phyloP scores from a whole-genome alignment of 1,139 yeast genomes.

The Ashbya aceris region DNA sequence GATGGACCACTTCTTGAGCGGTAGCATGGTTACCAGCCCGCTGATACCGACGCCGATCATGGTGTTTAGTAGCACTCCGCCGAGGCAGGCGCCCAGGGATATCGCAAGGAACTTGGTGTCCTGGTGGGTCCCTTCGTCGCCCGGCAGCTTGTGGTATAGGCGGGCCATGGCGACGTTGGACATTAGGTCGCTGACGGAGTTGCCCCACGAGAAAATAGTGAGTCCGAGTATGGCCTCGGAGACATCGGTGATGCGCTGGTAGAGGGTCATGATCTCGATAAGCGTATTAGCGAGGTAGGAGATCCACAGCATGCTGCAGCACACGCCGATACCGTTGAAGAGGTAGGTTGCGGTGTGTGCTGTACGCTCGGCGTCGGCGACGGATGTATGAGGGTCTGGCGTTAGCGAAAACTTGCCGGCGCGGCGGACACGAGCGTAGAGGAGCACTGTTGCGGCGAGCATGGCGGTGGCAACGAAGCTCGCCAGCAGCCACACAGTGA shows the following conservation, averaged over 20 bases:
- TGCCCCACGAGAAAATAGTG: conserved; percentile 90
- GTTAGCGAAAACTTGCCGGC: conserved; percentile 19
- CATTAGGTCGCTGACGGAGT: conserved; percentile 85
- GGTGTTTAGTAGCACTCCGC: conserved; percentile 29
- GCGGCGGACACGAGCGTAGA: conserved; percentile 10
- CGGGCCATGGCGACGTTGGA: conserved; percentile 58
- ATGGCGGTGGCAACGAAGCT: conserved; percentile 9
- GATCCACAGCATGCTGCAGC: conserved; percentile 63
- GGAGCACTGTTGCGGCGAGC: conserved; percentile 6
- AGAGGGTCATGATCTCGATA: conserved; percentile 48
- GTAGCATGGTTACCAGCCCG: conserved; percentile 25
- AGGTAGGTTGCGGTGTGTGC: conserved; percentile 1
- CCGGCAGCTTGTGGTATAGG: conserved; percentile 23
- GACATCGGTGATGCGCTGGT: conserved; percentile 24
- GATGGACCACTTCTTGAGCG: conserved; percentile 19
- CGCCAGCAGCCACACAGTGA: conserved; percentile 13
- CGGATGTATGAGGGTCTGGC: neutral
- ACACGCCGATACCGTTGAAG: conserved; percentile 46
- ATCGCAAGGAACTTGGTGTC: conserved; percentile 28
- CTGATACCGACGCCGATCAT: conserved; percentile 31
- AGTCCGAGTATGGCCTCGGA: conserved; percentile 81
- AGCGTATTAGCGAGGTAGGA: conserved; percentile 50
- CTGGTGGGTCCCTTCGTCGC: conserved; percentile 12
- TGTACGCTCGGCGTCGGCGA: neutral
- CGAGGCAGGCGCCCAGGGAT: conserved; percentile 28